phyloP scores from a whole-genome alignment of 2,329 filamentous ascomycete genomes.

The Claviceps digitariae region DNA sequence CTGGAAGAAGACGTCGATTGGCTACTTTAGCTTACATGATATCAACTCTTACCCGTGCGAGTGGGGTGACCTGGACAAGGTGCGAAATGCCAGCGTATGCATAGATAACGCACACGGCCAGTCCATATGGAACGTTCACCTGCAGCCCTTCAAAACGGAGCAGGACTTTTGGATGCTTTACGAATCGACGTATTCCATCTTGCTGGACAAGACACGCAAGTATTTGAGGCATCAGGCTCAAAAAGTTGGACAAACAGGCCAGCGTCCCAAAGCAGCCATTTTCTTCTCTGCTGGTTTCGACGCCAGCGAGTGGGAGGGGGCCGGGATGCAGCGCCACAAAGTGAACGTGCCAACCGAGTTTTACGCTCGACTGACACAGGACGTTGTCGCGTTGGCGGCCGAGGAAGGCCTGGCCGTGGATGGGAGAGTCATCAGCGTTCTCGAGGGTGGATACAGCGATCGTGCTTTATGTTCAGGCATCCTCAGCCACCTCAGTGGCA shows the following conservation, averaged over 20 bases:
- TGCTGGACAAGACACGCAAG: constrained; percentile 67
- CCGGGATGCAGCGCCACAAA: constrained; percentile 88
- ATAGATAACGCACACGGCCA: constrained; percentile 91
- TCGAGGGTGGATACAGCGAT: constrained; percentile 95
- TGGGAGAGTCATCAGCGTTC: constrained; percentile 78
- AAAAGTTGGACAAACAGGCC: constrained; percentile 43
- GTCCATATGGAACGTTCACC: constrained; percentile 89
- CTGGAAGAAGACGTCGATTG: constrained; percentile 77
- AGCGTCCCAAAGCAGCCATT: constrained; percentile 67
- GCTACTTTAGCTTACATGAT: constrained; percentile 93
- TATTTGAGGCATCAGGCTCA: constrained; percentile 66
- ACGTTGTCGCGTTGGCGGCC: constrained; percentile 68
- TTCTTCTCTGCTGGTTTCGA: constrained; percentile 96
- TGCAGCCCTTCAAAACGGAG: constrained; percentile 73
- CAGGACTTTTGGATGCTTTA: constrained; percentile 86
- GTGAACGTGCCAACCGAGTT: constrained; percentile 96
- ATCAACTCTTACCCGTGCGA: constrained; percentile 99
- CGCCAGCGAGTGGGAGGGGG: constrained; percentile 85
- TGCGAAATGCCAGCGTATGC: constrained; percentile 86
- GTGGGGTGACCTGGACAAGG: constrained; percentile 81
- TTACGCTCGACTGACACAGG: constrained; percentile 79
- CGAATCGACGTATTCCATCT: constrained; percentile 57
- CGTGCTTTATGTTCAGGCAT: constrained; percentile 79
- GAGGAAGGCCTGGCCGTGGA: constrained; percentile 67
- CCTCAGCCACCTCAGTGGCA: constrained; percentile 75